These are phyloP conservation scores for Russula sp. DNA, from an alignment of 768 basidiomycete species.

Conservation along the genomic window DNA sequence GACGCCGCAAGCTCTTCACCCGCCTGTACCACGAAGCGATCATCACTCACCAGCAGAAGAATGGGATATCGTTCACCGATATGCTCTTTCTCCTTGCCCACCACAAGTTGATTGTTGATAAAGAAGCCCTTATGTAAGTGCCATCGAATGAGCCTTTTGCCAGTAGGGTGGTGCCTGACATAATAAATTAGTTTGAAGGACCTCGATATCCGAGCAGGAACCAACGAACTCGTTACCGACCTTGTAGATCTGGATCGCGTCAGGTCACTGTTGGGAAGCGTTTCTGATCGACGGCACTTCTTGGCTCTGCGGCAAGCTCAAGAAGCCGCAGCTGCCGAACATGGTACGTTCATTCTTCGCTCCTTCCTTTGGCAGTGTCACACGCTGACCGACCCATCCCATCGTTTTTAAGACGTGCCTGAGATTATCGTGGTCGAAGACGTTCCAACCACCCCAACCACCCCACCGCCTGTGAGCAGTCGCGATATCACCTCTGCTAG, in stretches of 20 bases:
- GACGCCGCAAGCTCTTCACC: constrained; percentile 62
- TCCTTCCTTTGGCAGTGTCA: neutral
- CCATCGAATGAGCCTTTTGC: neutral
- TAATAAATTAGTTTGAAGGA: constrained; percentile 62
- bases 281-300: constrained; percentile 65
- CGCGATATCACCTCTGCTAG: constrained; percentile 46
- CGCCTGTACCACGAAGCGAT: constrained; percentile 83
- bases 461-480: constrained; percentile 30
- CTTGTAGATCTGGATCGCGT: constrained; percentile 82
- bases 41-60: constrained; percentile 59
- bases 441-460: constrained; percentile 41
- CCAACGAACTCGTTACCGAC: constrained; percentile 72
- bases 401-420: constrained; percentile 45
- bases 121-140: constrained; percentile 79
- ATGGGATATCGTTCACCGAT: constrained; percentile 84
- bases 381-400: no score
- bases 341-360: constrained; percentile 18
- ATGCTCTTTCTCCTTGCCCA: constrained; percentile 87
- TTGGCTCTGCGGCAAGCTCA: constrained; percentile 41
- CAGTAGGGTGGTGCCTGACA: neutral
- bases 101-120: constrained; percentile 86
- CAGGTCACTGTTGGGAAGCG: constrained; percentile 68
- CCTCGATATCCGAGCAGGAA: constrained; percentile 65
- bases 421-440: constrained; percentile 57
- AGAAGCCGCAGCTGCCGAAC: constrained; percentile 27